phyloP scores from a whole-genome alignment of 441 rosid genomes.

The Corymbia citriodora region DNA sequence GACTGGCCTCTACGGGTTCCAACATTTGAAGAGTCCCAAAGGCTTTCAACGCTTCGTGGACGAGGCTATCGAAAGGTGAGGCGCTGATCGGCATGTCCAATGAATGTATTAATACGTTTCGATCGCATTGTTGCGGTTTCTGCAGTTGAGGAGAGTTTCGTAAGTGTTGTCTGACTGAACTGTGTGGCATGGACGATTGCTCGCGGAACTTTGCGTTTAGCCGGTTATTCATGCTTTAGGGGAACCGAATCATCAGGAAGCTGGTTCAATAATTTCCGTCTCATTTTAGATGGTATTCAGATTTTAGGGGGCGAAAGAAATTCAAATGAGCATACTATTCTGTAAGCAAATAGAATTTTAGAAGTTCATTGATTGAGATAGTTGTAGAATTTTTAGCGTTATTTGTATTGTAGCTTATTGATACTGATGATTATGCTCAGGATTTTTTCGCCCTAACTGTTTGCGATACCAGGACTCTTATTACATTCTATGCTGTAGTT shows the following conservation, averaged over 20 bases:
- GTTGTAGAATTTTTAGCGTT: not conserved
- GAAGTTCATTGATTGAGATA: not conserved
- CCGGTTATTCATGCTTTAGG: not conserved
- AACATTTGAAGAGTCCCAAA: slow-evolving; percentile 59
- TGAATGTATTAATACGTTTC: not conserved
- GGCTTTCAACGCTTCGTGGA: slow-evolving; percentile 89
- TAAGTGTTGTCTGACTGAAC: not conserved
- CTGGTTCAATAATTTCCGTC: not conserved
- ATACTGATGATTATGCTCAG: not conserved
- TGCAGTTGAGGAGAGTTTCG: not conserved
- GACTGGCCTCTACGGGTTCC: slow-evolving; percentile 85
- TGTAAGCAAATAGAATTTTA: not conserved
- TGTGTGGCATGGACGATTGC: not conserved
- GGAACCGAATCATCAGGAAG: not conserved
- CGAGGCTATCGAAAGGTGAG: slow-evolving; percentile 84
- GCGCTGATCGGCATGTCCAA: not conserved
- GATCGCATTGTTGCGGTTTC: not conserved
- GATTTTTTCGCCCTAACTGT: not conserved
- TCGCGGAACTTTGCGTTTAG: not conserved
- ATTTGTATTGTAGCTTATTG: not conserved
- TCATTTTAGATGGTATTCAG: not conserved
- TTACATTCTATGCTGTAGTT: not conserved
- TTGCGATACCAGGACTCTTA: not conserved
- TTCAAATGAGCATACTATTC: not conserved
- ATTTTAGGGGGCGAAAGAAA: not conserved